Base-by-base conservation (phyloP, 257 asterid genomes). In the Fraxinus anomala region DNA sequence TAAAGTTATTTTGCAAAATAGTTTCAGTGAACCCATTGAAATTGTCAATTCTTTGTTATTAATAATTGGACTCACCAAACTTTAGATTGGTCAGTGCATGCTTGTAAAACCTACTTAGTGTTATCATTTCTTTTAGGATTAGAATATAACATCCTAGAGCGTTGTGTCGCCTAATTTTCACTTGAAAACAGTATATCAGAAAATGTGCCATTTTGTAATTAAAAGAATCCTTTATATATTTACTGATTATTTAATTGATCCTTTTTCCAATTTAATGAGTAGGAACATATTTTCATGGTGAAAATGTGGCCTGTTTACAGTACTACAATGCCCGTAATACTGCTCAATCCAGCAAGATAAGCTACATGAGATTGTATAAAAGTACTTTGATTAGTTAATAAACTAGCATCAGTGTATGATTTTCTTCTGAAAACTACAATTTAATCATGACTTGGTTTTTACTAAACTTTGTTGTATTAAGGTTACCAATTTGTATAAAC, bases 11-110 rank as follows among this genome's bases (percentile, higher is more conserved):
- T 40, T 21, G 59, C 56, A 24, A 39, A 63, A 12, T 70, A 71
- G 68, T 49, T 73, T 6, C 47, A 76, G 82, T 73, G 40, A 76
- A 79, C 54, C 54, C 30, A 23, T 59, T 73, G 33, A 70, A 44
- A 65, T 34, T 67, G 31, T 61, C 51, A 34, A 72, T 36, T 47
- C 65, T 26, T 59, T 44, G 34, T 54, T 39, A 56, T 74, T 73
- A 65, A 12, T 68, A 68, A 73, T 68, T 40, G 13, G 68, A 65
- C n/a, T 5, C 9, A 26, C 34, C 16, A 59, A 81, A 30, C 12
- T 39, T 67, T 47, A 24, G 61, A 59, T 56, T 65, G 69, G 42
- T 16, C 24, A 51, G 5, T 39, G 30, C 34, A 65, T 34, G 16
- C 47, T 54, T 36, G 65, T 31, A 42, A 68, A 39, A 33, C 75